A percentile compares a stretch with the other conserved stretches of the same genome.
Conservation (phyloP, 2,329 filamentous ascomycete genomes). For the Phaeosphaeriaceae sp. region DNA sequence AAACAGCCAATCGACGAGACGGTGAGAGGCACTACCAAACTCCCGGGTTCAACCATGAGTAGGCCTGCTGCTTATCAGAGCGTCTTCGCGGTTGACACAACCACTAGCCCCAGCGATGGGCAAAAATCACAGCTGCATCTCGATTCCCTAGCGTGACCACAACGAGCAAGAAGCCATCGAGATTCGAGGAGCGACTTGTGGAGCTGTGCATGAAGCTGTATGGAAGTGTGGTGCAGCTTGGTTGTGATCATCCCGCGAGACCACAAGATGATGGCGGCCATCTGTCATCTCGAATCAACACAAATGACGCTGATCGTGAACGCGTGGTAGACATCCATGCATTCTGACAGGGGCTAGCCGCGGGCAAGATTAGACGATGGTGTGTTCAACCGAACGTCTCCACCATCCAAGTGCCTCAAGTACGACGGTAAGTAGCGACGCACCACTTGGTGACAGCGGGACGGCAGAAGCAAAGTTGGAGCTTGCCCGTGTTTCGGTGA, state of each 20-base stretch:
- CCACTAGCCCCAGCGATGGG: constrained; percentile 14
- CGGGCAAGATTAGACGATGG: constrained; percentile 19
- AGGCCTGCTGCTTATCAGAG: constrained; percentile 47
- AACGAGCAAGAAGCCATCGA: constrained; percentile 13
- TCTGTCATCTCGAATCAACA: constrained; percentile 12
- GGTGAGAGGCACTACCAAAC: constrained; percentile 30
- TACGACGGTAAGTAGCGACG: background rate
- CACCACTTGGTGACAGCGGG: constrained; percentile 10
- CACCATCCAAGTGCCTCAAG: background rate
- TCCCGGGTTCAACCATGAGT: constrained; percentile 29
- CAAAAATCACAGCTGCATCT: constrained; percentile 16
- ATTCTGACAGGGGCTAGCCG: constrained; percentile 20
- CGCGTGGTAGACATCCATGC: constrained; percentile 11
- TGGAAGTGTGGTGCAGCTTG: constrained; percentile 18
- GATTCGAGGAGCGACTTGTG: constrained; percentile 17
- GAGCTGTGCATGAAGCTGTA: constrained; percentile 16
- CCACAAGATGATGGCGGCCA: constrained; percentile 19
- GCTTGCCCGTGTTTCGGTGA: background rate
- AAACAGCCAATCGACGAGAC: constrained; percentile 34
- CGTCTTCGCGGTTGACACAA: constrained; percentile 23
- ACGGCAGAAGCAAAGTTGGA: constrained; percentile 29
- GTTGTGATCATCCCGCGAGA: constrained; percentile 15
- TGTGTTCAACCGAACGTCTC: constrained; percentile 6
- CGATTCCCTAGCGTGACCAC: constrained; percentile 9
- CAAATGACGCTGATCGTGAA: constrained; percentile 18